Evolutionary conservation across 139 green algal genomes (phyloP).

Genomic region (Chlorella vulgaris): DNA sequence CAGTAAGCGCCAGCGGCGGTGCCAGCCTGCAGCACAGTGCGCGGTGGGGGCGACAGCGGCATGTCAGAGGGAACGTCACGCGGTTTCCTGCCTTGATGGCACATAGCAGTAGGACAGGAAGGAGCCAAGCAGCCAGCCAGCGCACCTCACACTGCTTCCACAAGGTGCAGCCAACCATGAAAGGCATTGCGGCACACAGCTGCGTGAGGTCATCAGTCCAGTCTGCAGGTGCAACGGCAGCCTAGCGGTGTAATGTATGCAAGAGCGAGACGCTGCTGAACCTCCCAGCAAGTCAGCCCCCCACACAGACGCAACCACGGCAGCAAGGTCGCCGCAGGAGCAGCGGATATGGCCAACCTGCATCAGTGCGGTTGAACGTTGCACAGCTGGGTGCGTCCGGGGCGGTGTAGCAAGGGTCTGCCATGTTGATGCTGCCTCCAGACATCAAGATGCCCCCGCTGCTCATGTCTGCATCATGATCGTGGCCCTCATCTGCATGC

Average conservation of each 20-base stretch:
- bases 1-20: slow-evolving; percentile 13
- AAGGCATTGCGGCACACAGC: slow-evolving; percentile 17
- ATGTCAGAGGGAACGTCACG: too few relatives aligned
- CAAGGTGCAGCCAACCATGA: slow-evolving; percentile 10
- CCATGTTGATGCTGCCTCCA: slow-evolving; percentile 20
- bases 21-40: slow-evolving; percentile 16
- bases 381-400: not conserved
- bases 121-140: too few relatives aligned
- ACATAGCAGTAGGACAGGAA: too few relatives aligned
- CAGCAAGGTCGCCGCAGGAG: too few relatives aligned
- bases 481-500: too few relatives aligned
- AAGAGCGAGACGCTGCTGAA: too few relatives aligned
- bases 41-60: too few relatives aligned
- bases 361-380: not conserved
- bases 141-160: slow-evolving; percentile 8
- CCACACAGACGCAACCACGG: too few relatives aligned
- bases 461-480: not conserved
- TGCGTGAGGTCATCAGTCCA: slow-evolving; percentile 2
- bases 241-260: not conserved
- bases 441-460: not conserved
- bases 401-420: not conserved
- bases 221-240: not conserved
- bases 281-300: too few relatives aligned
- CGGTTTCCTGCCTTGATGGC: too few relatives aligned
- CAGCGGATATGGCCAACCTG: not conserved